A percentile compares a stretch with the other conserved stretches of the same genome.
These are phyloP conservation scores for Mollisia scopiformis DNA, from an alignment of 2,329 filamentous ascomycete species.

Conservation along the genomic window DNA sequence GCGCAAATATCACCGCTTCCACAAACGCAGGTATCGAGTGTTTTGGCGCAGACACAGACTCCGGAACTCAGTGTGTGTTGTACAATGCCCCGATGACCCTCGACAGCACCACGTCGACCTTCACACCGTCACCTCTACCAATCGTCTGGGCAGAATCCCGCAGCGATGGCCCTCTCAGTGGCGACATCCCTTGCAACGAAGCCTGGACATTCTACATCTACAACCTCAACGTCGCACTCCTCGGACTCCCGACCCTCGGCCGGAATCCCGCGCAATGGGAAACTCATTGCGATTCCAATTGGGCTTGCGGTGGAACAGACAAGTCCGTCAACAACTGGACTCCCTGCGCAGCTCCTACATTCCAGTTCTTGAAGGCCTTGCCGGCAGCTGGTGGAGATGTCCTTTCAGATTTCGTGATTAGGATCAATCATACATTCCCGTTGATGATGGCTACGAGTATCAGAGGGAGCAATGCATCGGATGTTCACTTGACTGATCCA, in stretches of 20 bases:
- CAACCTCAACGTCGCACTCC: neutral
- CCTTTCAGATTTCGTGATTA: conserved; percentile 1
- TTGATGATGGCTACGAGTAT: conserved; percentile 8
- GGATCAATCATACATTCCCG: conserved; percentile 7
- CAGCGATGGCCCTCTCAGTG: neutral
- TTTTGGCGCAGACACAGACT: neutral
- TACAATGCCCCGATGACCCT: neutral
- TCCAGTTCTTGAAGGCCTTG: conserved; percentile 6
- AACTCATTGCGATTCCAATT: conserved; percentile 1
- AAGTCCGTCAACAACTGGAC: neutral
- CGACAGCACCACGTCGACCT: neutral
- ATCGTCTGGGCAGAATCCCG: neutral
- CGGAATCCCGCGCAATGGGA: neutral
- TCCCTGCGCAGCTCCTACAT: neutral
- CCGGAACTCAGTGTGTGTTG: neutral
- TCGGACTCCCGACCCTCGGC: conserved; percentile 1
- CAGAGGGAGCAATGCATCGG: neutral
- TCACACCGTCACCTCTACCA: neutral
- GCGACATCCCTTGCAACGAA: neutral
- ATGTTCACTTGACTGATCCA: neutral
- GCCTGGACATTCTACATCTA: conserved; percentile 8
- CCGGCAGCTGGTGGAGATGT: neutral
- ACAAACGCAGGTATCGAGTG: neutral
- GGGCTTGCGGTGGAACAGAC: neutral
- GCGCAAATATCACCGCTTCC: neutral